Conservation (phyloP, 2,329 filamentous ascomycete species). For the Cercospora zeae-maydis region DNA sequence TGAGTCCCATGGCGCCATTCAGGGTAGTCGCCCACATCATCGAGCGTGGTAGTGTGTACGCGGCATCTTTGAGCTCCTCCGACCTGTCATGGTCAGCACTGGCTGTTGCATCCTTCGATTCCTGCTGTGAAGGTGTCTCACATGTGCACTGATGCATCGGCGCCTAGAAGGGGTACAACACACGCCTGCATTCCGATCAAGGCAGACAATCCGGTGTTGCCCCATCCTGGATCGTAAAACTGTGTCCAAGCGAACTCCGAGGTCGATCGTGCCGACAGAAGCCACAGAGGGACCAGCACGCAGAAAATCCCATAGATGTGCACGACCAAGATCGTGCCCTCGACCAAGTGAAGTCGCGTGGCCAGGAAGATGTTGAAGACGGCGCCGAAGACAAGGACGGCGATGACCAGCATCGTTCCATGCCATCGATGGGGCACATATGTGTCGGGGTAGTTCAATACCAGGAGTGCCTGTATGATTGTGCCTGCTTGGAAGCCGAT, state of each 20-base stretch:
- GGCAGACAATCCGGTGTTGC: slow-evolving; percentile 39
- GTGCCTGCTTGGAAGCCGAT: slow-evolving; percentile 44
- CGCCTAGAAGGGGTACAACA: slow-evolving; percentile 12
- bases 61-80: slow-evolving; percentile 32
- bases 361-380: slow-evolving; percentile 28
- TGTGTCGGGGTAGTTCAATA: slow-evolving; percentile 40
- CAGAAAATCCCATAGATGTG: slow-evolving; percentile 34
- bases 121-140: not conserved
- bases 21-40: slow-evolving; percentile 22
- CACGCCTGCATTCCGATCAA: slow-evolving; percentile 40
- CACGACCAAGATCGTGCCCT: slow-evolving; percentile 27
- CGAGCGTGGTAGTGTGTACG: slow-evolving; percentile 21
- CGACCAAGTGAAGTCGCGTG: slow-evolving; percentile 26
- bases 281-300: slow-evolving; percentile 21
- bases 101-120: slow-evolving; percentile 11
- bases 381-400: slow-evolving; percentile 18
- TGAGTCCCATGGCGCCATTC: slow-evolving; percentile 19
- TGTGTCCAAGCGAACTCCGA: slow-evolving; percentile 21
- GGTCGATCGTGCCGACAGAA: slow-evolving; percentile 17
- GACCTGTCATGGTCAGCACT: slow-evolving; percentile 21
- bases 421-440: slow-evolving; percentile 45
- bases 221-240: slow-evolving; percentile 32
- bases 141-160: slow-evolving; percentile 24
- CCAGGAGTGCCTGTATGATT: slow-evolving; percentile 44
- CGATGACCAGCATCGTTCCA: slow-evolving; percentile 41